Base-by-base conservation (phyloP, 768 basidiomycete genomes). In the Russula griseocarnosa region DNA sequence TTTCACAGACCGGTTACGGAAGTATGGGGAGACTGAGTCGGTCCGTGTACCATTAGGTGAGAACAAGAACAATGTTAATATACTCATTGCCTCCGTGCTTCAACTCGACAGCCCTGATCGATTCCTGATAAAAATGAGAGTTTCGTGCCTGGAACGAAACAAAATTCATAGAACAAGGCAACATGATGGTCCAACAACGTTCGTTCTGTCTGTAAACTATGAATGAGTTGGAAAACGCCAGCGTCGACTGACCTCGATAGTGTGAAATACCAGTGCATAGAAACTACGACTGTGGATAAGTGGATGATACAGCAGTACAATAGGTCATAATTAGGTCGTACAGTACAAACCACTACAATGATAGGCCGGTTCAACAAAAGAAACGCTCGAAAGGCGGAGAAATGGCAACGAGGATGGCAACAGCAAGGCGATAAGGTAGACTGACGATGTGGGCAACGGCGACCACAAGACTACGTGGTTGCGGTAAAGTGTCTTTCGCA, bases 361-460 rank as follows among this genome's bases (percentile, higher is more conserved):
- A 22, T 10, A 20, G 53, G 52, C 32, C 59, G 16, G 6, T 47
- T 66, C 44, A 63, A 18, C 47, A 20, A 40, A 63, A 64, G 47
- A 67, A 54, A 55, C 60, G 66, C 40, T 47, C 59, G 22, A 69
- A 51, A 24, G 69, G 69, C 18, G 69, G 66, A n/a, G 67, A 63
- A 18, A 68, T 50, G 20, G 67, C 60, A 26, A 63, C 18, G 24
- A 69, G 61, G 16, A 69, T 63, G 22, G 44, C 46, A 20, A 66
- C 55, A 20, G 69, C 64, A 49, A 66, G 47, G 26, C 62, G 60
- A 55, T 69, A 69, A 4, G 69, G 69, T 34, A 69, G 34, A 40
- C 65, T 63, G 16, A 69, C 65, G 28, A 68, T 9, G 32, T 68
- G 38, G 4, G 62, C 51, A 4, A 60, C 58, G 6, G 58, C 18